Evolutionary conservation across 2,329 filamentous ascomycete species (phyloP).

Genomic region (Fusarium buxicola): DNA sequence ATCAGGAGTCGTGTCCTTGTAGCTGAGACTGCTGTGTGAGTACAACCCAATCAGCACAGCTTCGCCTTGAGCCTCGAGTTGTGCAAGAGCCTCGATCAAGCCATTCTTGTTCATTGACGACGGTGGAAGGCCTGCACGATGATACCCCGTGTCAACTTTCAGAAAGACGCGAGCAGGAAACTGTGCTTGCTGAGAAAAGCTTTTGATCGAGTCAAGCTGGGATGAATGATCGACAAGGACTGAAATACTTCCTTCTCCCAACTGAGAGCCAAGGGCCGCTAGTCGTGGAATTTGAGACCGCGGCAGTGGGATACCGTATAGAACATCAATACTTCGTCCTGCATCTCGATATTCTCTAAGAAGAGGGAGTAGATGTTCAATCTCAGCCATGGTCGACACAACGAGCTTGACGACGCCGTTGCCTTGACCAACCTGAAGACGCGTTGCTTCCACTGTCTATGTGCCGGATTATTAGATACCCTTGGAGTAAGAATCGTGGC

Average conservation of each 20-base stretch:
- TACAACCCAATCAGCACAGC: conserved; percentile 45
- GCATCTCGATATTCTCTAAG: conserved; percentile 54
- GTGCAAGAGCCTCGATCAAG: conserved; percentile 53
- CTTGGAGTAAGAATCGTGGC: accelerated
- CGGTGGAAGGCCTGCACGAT: conserved; percentile 68
- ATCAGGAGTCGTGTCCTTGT: conserved; percentile 41
- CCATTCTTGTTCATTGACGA: conserved; percentile 52
- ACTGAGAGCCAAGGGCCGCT: conserved; percentile 55
- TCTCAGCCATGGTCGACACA: conserved; percentile 69
- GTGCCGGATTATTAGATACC: accelerated
- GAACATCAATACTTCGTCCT: conserved; percentile 51
- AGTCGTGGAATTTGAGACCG: conserved; percentile 65
- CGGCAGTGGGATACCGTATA: conserved; percentile 71
- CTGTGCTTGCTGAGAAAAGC: conserved; percentile 48
- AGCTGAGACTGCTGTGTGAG: conserved; percentile 51
- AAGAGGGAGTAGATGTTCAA: conserved; percentile 64
- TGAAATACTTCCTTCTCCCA: conserved; percentile 61
- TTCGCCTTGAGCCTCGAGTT: conserved; percentile 29
- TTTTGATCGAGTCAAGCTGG: conserved; percentile 53
- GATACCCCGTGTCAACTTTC: conserved; percentile 73
- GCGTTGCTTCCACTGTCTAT: conserved; percentile 66
- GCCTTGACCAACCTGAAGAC: conserved; percentile 63
- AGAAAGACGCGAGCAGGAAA: conserved; percentile 60
- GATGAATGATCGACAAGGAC: conserved; percentile 68
- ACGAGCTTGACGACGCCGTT: conserved; percentile 62